Percentiles rank a stretch among this genome's conserved stretches.
These are phyloP conservation scores for Kurtzmaniella quercitrusa DNA, from an alignment of 1,139 yeast genomes.

Conservation along the genomic window DNA sequence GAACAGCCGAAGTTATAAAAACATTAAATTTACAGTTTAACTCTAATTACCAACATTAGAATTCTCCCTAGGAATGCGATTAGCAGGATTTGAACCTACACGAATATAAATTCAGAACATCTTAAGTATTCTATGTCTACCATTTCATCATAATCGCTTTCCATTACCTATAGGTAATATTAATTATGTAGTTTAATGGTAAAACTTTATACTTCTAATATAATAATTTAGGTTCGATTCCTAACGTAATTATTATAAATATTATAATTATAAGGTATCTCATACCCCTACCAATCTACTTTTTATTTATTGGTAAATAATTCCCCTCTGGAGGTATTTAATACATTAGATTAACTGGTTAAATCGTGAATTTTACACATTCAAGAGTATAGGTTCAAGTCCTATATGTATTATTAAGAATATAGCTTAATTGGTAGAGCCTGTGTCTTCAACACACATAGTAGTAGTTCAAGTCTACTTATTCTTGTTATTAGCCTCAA, in stretches of 20 bases:
- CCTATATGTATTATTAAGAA: not conserved
- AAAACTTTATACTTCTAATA: not conserved
- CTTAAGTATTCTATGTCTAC: not conserved
- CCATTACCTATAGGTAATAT: not conserved
- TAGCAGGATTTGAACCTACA: not conserved
- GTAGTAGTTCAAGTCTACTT: not conserved
- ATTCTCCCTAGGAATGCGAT: not conserved
- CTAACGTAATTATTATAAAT: not conserved
- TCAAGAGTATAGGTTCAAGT: conserved; percentile 1
- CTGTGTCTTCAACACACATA: conserved; percentile 1
- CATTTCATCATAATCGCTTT: not conserved
- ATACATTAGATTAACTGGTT: not conserved
- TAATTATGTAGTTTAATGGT: not conserved
- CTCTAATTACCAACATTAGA: not conserved
- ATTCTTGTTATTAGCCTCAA: not conserved
- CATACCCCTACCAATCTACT: no score
- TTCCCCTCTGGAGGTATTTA: not conserved
- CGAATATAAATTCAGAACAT: not conserved
- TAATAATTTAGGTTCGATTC: not conserved
- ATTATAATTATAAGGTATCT: no score
- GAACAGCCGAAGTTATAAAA: not conserved
- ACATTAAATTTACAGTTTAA: not conserved
- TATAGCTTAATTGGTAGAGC: conserved; percentile 1
- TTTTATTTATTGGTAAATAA: no score
- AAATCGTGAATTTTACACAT: not conserved